Conservation (phyloP, 2,329 filamentous ascomycete species). For the Trichophyton benhamiae region DNA sequence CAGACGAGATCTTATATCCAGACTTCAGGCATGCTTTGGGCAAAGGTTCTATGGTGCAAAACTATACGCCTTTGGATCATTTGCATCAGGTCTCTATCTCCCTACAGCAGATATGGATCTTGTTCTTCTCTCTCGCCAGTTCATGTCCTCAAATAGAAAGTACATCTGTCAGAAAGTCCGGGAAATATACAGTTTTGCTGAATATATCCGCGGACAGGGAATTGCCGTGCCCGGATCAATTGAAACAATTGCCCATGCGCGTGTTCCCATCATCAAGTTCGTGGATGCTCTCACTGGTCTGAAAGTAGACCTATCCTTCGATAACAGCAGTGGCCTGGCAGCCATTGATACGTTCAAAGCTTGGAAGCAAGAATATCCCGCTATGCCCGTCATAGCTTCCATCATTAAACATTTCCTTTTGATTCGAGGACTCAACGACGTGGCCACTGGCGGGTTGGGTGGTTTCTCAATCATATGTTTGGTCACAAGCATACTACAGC, state of each 20-base stretch:
- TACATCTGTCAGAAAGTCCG: conserved; percentile 41
- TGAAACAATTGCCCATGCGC: conserved; percentile 59
- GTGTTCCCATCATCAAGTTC: conserved; percentile 87
- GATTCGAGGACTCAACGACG: conserved; percentile 85
- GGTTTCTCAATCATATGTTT: conserved; percentile 92
- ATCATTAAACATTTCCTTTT: conserved; percentile 85
- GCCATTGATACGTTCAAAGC: conserved; percentile 67
- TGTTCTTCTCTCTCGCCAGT: conserved; percentile 58
- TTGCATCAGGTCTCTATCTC: conserved; percentile 67
- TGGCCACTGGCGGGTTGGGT: conserved; percentile 78
- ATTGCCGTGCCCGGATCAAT: conserved; percentile 49
- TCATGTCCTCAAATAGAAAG: conserved; percentile 42
- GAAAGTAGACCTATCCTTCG: conserved; percentile 86
- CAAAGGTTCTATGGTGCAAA: conserved; percentile 48
- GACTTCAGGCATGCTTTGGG: conserved; percentile 51
- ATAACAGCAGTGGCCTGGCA: conserved; percentile 69
- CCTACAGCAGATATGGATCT: conserved; percentile 88
- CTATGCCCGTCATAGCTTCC: conserved; percentile 75
- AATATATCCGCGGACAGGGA: conserved; percentile 43
- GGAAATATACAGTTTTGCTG: conserved; percentile 50
- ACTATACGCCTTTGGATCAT: conserved; percentile 78
- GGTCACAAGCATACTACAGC: conserved; percentile 75
- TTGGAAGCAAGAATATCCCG: conserved; percentile 70
- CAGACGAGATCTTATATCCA: conserved; percentile 58
- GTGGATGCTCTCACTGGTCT: conserved; percentile 65